Base-by-base conservation (phyloP, 148 eudicot genomes). In the Arbutus unedo region DNA sequence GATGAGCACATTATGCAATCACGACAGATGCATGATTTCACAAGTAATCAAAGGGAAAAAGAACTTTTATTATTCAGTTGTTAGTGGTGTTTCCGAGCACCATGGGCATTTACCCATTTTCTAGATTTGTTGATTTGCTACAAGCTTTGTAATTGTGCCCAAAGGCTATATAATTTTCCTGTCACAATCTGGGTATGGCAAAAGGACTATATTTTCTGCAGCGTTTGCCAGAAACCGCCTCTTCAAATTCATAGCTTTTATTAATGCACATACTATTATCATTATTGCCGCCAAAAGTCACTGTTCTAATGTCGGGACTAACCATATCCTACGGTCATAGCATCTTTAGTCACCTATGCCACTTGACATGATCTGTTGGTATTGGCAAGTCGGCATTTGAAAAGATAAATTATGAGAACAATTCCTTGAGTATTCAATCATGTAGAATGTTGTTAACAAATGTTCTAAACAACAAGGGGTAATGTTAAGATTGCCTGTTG, bases 11-110 rank as follows among this genome's bases (percentile, higher is more conserved):
- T 45, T 8, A n/a, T 73, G 53, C 31, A n/a, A 74, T 74, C 77
- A n/a, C 38, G 38, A 31, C 38, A n/a, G 55, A 74, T 48, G 38
- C 55, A 74, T 74, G 77, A 74, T 74, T 74, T 74, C 51, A 48
- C 15, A 47, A n/a, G 38, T 19, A 15, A 71, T 44, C 23, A 18
- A 19, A 1, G 48, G 8, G 10, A 18, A 45, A 43, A 72, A 72
- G 8, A 47, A 54, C 38, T 74, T 47, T 31, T 74, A 16, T 71
- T 45, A 18, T 74, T n/a, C 16, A 1, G 14, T 2, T 10, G 55
- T 11, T 74, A n/a, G 18, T 51, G 18, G 41, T 76, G 59, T 53
- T 76, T 76, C 78, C 59, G n/a, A 76, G 59, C 3, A 14, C 59
- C 7, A 0, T 9, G 4, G 60, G 23, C 1, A 31, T 53, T 23